phyloP scores from a whole-genome alignment of 805 yeast genomes.

The Cyberlindnera saturnus region DNA sequence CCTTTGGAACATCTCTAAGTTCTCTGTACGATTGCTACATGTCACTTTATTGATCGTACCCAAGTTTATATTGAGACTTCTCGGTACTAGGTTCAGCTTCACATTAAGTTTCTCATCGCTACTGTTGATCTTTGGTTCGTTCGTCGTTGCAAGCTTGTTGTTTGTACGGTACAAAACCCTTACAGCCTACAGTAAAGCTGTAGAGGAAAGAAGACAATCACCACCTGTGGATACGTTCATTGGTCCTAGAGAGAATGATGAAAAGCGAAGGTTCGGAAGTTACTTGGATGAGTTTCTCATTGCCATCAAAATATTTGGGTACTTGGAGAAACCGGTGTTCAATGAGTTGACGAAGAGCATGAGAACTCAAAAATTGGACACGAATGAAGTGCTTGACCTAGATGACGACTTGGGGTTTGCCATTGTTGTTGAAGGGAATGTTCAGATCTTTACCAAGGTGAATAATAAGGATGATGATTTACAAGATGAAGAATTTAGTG shows the following conservation, averaged over 20 bases:
- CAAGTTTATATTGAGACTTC: slow-evolving; percentile 23
- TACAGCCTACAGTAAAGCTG: slow-evolving; percentile 13
- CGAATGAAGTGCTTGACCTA: slow-evolving; percentile 69
- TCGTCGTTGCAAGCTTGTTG: slow-evolving; percentile 7
- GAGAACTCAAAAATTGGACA: slow-evolving; percentile 78
- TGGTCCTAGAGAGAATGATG: slow-evolving; percentile 20
- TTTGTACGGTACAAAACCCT: slow-evolving; percentile 12
- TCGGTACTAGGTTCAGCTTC: slow-evolving; percentile 35
- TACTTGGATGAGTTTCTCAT: slow-evolving; percentile 84
- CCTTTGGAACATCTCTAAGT: slow-evolving; percentile 3
- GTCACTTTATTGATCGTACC: slow-evolving; percentile 18
- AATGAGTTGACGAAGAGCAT: slow-evolving; percentile 88
- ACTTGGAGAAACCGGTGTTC: slow-evolving; percentile 82
- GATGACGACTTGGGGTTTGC: slow-evolving; percentile 81
- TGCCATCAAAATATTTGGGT: slow-evolving; percentile 92
- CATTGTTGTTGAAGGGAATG: slow-evolving; percentile 86
- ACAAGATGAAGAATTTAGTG: slow-evolving; percentile 19
- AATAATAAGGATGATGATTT: slow-evolving; percentile 20
- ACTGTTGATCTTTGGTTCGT: slow-evolving; percentile 5
- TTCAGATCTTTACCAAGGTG: slow-evolving; percentile 68
- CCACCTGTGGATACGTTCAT: slow-evolving; percentile 11
- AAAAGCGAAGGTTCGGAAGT: slow-evolving; percentile 41
- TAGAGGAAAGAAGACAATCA: slow-evolving; percentile 36
- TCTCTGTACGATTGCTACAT: slow-evolving; percentile 6
- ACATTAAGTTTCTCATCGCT: slow-evolving; percentile 13